Evolutionary conservation across 257 asterid genomes (phyloP).

Genomic region (Scutellaria barbata): DNA sequence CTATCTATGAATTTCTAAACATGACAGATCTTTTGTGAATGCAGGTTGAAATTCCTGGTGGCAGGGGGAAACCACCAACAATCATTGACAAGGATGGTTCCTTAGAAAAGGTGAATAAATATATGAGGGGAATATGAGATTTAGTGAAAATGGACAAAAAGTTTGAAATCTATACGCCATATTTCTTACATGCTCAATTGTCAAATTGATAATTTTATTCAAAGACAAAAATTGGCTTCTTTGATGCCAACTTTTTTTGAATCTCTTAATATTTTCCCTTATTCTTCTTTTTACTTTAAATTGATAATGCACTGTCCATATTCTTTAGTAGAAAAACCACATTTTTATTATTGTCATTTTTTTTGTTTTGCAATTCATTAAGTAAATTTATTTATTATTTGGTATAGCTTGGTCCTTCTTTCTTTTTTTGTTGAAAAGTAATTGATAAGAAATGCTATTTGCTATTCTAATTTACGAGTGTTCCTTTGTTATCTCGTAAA

Average conservation of each 20-base stretch:
- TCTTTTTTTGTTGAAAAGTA: background rate
- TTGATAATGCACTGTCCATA: background rate
- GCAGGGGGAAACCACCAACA: conserved; percentile 68
- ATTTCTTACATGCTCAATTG: background rate
- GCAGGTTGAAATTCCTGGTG: conserved; percentile 81
- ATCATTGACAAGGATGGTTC: conserved; percentile 82
- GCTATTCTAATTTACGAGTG: background rate
- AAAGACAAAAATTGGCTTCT: background rate
- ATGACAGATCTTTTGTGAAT: conserved; percentile 25
- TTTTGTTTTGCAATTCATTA: background rate
- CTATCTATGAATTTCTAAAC: conserved; percentile 7
- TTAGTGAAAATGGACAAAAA: background rate
- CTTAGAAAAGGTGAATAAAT: conserved; percentile 59
- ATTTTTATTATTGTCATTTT: background rate
- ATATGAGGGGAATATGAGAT: conserved; percentile 1
- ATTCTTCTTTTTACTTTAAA: background rate
- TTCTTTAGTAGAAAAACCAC: background rate
- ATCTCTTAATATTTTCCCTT: conserved; percentile 2
- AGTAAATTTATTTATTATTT: background rate
- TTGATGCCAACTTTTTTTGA: background rate
- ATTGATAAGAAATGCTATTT: background rate
- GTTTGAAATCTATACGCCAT: conserved; percentile 17
- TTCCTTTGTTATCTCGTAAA: background rate
- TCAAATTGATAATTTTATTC: background rate
- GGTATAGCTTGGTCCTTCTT: background rate